These are phyloP conservation scores for Furcasterigmium furcatum DNA, from an alignment of 2,329 filamentous ascomycete genomes.

Conservation along the genomic window DNA sequence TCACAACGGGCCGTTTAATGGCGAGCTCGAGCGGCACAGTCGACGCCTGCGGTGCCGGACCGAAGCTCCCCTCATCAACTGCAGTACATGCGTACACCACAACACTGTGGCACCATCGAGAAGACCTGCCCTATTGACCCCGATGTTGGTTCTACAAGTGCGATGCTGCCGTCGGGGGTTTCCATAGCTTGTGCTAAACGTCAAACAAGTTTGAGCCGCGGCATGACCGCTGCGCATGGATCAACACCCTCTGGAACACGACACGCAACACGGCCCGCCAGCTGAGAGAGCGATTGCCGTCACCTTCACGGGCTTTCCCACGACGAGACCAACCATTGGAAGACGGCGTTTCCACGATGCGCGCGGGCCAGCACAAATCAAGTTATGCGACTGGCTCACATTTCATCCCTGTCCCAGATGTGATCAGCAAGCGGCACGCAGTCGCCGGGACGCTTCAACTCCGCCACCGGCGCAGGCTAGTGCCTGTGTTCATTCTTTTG, in stretches of 20 bases:
- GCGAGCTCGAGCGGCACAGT: too few relatives aligned
- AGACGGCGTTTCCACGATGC: slow-evolving; percentile 1
- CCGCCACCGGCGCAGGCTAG: slow-evolving; percentile 1
- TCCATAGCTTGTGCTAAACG: background rate
- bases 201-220: background rate
- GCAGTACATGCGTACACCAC: background rate
- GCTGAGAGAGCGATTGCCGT: too few relatives aligned
- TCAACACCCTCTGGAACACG: background rate
- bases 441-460: background rate
- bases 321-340: background rate
- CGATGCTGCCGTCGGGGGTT: too few relatives aligned
- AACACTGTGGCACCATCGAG: too few relatives aligned
- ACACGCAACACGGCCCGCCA: background rate
- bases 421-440: background rate
- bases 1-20: background rate
- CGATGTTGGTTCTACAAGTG: too few relatives aligned
- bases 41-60: background rate
- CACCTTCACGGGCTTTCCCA: background rate
- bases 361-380: slow-evolving; percentile 1
- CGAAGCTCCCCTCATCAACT: background rate
- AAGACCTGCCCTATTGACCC: background rate
- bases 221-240: background rate
- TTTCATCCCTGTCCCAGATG: slow-evolving; percentile 1
- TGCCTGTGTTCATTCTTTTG: slow-evolving; percentile 5
- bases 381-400: background rate